Percentiles rank a stretch among this genome's conserved stretches.
These are phyloP conservation scores for Phylloporus scabripes DNA, from an alignment of 768 basidiomycete species.

Conservation along the genomic window DNA sequence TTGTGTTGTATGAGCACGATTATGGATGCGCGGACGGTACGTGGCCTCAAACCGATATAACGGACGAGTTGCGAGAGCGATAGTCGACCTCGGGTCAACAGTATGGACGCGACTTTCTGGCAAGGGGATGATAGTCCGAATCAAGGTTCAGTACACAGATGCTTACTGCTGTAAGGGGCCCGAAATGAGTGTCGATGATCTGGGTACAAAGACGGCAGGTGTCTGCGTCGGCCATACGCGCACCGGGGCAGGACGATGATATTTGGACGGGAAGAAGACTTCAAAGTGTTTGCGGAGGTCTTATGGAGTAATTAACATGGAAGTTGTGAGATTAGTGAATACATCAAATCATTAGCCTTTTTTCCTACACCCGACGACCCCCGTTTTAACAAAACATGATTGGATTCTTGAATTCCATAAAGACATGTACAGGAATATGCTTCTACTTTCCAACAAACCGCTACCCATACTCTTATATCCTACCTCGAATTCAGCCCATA, in stretches of 20 bases:
- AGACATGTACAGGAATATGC: conserved; percentile 4
- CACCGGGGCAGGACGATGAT: background rate
- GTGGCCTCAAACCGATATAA: conserved; percentile 61
- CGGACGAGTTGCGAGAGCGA: conserved; percentile 62
- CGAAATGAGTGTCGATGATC: conserved; percentile 62
- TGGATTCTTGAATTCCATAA: conserved; percentile 4
- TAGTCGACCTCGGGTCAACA: conserved; percentile 83
- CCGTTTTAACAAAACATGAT: background rate
- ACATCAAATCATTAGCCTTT: conserved; percentile 1
- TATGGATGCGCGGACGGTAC: conserved; percentile 62
- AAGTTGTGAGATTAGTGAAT: background rate
- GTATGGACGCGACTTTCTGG: conserved; percentile 66
- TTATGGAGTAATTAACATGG: conserved; percentile 11
- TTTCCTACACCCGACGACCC: conserved; percentile 4
- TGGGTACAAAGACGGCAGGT: conserved; percentile 56
- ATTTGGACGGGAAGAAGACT: background rate
- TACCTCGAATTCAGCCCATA: conserved; percentile 1
- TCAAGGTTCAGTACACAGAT: background rate
- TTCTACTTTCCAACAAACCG: conserved; percentile 3
- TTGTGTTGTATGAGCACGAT: conserved; percentile 89
- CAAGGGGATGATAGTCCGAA: conserved; percentile 1
- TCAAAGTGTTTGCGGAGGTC: background rate
- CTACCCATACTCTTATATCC: background rate
- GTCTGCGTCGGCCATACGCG: conserved; percentile 58
- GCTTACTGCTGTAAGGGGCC: conserved; percentile 59